Evolutionary conservation across 768 basidiomycete genomes (phyloP).

Genomic region (Boletus pseudopeckii): DNA sequence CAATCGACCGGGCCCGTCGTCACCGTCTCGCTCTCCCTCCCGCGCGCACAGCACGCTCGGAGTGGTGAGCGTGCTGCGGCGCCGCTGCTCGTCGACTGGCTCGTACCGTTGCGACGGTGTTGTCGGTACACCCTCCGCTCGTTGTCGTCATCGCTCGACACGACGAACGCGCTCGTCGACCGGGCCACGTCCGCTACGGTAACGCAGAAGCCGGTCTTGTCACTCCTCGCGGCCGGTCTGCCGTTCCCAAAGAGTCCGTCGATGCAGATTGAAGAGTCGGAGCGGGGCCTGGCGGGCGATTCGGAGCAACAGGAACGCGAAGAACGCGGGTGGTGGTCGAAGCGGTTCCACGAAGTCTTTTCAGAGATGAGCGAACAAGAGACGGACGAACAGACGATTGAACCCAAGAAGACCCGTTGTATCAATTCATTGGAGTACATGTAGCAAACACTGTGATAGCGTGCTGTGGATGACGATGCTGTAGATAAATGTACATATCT

Average conservation of each 20-base stretch:
- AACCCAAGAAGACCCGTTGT: not conserved
- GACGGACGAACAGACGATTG: not conserved
- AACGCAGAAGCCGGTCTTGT: conserved; percentile 34
- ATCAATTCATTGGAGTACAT: not conserved
- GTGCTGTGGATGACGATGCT: conserved; percentile 5
- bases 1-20: conserved; percentile 33
- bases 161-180: conserved; percentile 25
- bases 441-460: not conserved
- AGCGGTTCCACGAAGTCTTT: conserved; percentile 61
- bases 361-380: conserved; percentile 45
- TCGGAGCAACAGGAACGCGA: conserved; percentile 51
- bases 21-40: conserved; percentile 37
- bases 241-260: conserved; percentile 77
- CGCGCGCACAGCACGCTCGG: conserved; percentile 8
- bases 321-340: conserved; percentile 72
- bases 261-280: conserved; percentile 43
- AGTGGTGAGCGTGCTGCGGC: not conserved
- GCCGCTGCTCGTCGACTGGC: conserved; percentile 34
- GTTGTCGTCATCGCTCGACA: conserved; percentile 34
- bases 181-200: conserved; percentile 27
- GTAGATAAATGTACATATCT: conserved; percentile 6
- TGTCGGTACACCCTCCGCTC: conserved; percentile 45
- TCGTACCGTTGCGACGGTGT: conserved; percentile 52
- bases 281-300: conserved; percentile 27
- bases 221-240: conserved; percentile 42